These are phyloP conservation scores for Grosmannia huntii DNA, from an alignment of 2,329 filamentous ascomycete species.

Conservation along the genomic window DNA sequence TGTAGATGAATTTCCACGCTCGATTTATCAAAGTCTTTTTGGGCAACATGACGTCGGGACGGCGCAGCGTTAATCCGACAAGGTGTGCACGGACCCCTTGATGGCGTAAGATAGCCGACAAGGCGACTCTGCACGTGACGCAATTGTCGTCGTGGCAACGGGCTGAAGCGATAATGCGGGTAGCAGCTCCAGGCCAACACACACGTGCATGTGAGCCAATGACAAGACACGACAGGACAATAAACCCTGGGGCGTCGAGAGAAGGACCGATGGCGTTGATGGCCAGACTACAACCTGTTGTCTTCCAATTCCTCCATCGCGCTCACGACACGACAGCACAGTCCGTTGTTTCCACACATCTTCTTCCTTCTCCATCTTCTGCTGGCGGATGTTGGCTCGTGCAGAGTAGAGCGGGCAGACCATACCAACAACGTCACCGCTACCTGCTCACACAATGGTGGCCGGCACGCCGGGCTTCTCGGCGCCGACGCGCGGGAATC, in stretches of 20 bases:
- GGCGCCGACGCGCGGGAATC: conserved; percentile 50
- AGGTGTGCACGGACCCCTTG: no score
- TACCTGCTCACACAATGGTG: conserved; percentile 1
- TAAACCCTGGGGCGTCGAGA: neutral
- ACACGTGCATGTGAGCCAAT: neutral
- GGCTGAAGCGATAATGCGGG: neutral
- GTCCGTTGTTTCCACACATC: neutral
- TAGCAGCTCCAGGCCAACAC: neutral
- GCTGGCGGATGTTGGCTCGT: conserved; percentile 6
- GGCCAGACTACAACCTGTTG: neutral
- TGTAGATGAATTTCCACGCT: neutral
- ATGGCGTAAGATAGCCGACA: neutral
- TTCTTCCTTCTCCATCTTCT: neutral
- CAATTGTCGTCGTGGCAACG: conserved; percentile 10
- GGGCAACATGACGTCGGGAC: neutral
- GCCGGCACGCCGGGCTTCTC: conserved; percentile 7
- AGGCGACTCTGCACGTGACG: neutral
- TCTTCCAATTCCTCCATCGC: neutral
- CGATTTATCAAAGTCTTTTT: neutral
- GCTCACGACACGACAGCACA: neutral
- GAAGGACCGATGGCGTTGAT: neutral
- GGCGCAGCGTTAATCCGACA: neutral
- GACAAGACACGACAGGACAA: neutral
- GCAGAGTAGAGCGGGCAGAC: neutral
- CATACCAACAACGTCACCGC: neutral